Conservation (phyloP, 2,329 filamentous ascomycete genomes). For the Hysterium pulicare region DNA sequence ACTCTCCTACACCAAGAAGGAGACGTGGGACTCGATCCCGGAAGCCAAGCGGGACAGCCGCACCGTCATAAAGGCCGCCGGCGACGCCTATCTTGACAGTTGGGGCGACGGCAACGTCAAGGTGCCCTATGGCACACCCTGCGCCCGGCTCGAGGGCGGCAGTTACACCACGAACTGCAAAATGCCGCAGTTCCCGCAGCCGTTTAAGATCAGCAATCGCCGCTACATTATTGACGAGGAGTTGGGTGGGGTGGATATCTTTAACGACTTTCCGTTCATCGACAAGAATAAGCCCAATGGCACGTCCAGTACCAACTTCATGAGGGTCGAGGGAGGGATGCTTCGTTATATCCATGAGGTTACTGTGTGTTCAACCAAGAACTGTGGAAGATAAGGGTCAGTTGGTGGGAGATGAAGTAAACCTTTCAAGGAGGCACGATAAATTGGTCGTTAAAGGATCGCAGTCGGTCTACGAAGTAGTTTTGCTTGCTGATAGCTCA, state of each 20-base stretch:
- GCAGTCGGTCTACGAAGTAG: no score
- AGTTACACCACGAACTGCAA: background rate
- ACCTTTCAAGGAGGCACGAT: background rate
- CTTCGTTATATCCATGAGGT: background rate
- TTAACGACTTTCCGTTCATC: constrained; percentile 26
- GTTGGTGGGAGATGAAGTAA: background rate
- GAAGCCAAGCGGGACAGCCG: background rate
- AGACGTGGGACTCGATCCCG: background rate
- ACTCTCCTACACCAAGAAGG: background rate
- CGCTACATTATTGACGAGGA: constrained; percentile 13
- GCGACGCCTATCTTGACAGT: constrained; percentile 1
- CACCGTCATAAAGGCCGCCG: background rate
- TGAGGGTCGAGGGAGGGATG: background rate
- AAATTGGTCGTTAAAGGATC: background rate
- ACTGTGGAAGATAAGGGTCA: constrained; percentile 18
- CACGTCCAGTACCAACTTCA: background rate
- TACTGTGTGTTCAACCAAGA: constrained; percentile 17
- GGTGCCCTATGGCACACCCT: constrained; percentile 1
- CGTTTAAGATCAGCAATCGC: constrained; percentile 9
- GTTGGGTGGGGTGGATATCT: background rate
- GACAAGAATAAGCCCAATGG: background rate
- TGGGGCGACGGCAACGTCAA: background rate
- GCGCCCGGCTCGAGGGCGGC: background rate
- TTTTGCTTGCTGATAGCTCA: no score
- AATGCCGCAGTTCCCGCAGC: constrained; percentile 11